Percentiles rank a stretch among this genome's conserved stretches.
Conservation (phyloP, 306 rosid genomes). For the Psophocarpus tetragonolobus region DNA sequence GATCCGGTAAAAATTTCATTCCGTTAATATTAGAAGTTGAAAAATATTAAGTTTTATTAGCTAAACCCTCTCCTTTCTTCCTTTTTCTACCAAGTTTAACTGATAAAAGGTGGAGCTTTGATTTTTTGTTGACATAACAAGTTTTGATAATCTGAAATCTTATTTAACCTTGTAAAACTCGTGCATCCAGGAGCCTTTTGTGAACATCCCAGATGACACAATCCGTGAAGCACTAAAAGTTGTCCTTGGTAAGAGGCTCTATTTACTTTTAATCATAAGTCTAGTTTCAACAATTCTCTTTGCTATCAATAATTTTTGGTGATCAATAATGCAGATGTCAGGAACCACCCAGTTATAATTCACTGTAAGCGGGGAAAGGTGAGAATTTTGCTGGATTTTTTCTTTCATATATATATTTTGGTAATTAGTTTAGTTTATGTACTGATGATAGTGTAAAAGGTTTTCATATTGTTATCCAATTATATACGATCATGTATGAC, state of each 20-base stretch:
- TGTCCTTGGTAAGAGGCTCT: slow-evolving; percentile 66
- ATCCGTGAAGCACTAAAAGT: slow-evolving; percentile 93
- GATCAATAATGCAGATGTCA: slow-evolving; percentile 62
- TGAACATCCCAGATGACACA: slow-evolving; percentile 86
- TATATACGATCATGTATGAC: too few species aligned
- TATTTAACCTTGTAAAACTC: slow-evolving; percentile 1
- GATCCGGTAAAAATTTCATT: neutral
- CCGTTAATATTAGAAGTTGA: neutral
- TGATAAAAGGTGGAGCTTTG: neutral
- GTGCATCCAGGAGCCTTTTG: slow-evolving; percentile 86
- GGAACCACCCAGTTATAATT: slow-evolving; percentile 91
- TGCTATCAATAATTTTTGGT: slow-evolving; percentile 22
- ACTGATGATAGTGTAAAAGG: too few species aligned
- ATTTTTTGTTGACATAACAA: slow-evolving; percentile 5
- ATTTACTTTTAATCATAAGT: neutral
- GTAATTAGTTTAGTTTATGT: too few species aligned
- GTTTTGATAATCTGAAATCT: slow-evolving; percentile 6
- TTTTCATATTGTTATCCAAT: too few species aligned
- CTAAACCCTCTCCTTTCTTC: neutral
- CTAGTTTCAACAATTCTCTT: neutral
- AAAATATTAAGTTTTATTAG: slow-evolving; percentile 21
- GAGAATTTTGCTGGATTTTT: neutral
- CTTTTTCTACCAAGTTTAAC: neutral
- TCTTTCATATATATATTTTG: too few species aligned
- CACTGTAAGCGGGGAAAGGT: slow-evolving; percentile 99